Evolutionary conservation across 164 flowering plant genomes (phyloP), one percentile per base, ranked within the genome.

Genomic region (Buxus sempervirens): DNA sequence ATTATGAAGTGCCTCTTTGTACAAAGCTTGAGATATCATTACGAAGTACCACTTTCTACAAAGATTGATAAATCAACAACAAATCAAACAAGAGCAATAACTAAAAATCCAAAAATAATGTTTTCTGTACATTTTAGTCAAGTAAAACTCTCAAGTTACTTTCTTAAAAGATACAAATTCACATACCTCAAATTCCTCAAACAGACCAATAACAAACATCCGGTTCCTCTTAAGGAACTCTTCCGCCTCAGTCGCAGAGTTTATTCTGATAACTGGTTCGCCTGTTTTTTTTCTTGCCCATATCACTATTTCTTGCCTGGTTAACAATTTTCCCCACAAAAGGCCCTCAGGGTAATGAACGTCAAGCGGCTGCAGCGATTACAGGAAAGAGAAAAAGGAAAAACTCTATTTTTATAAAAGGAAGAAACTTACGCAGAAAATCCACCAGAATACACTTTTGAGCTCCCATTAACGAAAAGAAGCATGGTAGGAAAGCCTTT

Each of bases 261-360:
- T 80, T 59, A 90, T 36, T 79, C 87, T 85, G 73, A 82, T 77
- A 75, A 89, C 83, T 67, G 98, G 96, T 10, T 64, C 76, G 42
- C 96, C 94, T 27, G 97, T 91, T 77, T 80, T 95, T 76, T 95
- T 95, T 75, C 88, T 85, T 10, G 79, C 83, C 98, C 98, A 95
- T 21, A 88, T 80, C 77, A 90, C 92, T 32, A 95, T 84, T 32
- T 95, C 96, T 66, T 86, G 86, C 84, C 98, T 91, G 83, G 61
- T 54, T 8, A 41, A 67, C 55, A 57, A 64, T 41, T 3, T 70
- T 26, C 49, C 70, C 64, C 64, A 60, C 23, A 16, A 65, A 28
- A 54, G 19, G 36, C 60, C 63, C 55, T 54, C 63, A 68, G 41
- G 1, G 51, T n/a, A 15, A 16, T 14, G 14, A 13, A 24, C 61